phyloP scores from a whole-genome alignment of 23 red algal genomes.

The Pyropia yezoensis region DNA sequence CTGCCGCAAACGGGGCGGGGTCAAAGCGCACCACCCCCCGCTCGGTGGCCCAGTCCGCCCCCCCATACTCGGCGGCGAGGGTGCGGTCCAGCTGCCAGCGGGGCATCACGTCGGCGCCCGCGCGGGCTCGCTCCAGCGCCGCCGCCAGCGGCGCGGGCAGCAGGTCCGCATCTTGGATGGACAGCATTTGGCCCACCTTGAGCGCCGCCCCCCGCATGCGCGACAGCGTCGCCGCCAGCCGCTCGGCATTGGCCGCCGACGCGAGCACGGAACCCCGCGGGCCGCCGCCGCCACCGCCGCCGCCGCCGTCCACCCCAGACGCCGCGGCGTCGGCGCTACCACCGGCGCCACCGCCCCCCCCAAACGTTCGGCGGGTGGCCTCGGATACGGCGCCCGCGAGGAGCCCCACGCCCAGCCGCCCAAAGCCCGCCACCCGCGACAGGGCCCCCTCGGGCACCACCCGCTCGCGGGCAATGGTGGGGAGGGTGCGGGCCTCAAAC shows the following conservation, averaged over 20 bases:
- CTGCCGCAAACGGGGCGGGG: slow-evolving; percentile 38
- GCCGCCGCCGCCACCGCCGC: background rate
- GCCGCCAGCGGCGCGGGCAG: slow-evolving; percentile 27
- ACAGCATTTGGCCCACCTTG: slow-evolving; percentile 78
- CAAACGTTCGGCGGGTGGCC: slow-evolving; percentile 5
- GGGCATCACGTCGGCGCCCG: slow-evolving; percentile 69
- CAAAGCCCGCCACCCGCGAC: slow-evolving; percentile 30
- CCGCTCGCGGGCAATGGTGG: slow-evolving; percentile 1
- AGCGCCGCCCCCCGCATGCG: slow-evolving; percentile 77
- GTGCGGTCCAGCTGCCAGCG: slow-evolving; percentile 34
- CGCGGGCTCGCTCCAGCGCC: slow-evolving; percentile 52
- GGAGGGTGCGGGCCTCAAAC: slow-evolving; percentile 5
- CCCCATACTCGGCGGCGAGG: slow-evolving; percentile 39
- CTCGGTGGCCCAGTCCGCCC: slow-evolving; percentile 18
- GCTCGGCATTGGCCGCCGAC: slow-evolving; percentile 52
- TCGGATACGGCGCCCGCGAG: slow-evolving; percentile 19
- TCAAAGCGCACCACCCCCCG: slow-evolving; percentile 30
- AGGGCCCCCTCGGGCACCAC: slow-evolving; percentile 17
- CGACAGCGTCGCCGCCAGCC: slow-evolving; percentile 39
- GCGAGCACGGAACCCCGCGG: slow-evolving; percentile 1
- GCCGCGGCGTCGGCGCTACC: too few relatives aligned
- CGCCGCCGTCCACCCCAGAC: background rate
- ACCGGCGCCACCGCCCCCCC: background rate
- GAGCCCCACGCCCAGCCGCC: slow-evolving; percentile 10
- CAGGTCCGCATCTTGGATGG: slow-evolving; percentile 60